phyloP scores from a whole-genome alignment of 2,329 filamentous ascomycete species.

The Cladophialophora immunda region DNA sequence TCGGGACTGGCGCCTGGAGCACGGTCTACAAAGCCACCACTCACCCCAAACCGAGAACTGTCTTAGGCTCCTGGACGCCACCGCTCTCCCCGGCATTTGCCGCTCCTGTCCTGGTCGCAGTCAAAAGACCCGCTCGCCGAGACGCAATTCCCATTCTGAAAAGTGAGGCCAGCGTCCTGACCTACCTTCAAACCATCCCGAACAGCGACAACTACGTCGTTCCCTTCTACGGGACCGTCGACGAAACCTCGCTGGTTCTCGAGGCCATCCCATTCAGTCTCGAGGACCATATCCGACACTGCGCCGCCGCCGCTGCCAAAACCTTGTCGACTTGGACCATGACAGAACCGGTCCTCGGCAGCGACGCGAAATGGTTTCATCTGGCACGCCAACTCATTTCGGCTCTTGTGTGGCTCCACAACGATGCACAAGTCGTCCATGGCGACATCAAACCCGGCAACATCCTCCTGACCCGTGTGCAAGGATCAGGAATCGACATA shows the following conservation, averaged over 20 bases:
- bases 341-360: slow-evolving; percentile 56
- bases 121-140: slow-evolving; percentile 53
- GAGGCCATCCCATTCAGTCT: slow-evolving; percentile 54
- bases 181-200: slow-evolving; percentile 47
- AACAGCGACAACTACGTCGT: slow-evolving; percentile 51
- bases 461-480: slow-evolving; percentile 48
- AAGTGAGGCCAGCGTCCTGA: slow-evolving; percentile 54
- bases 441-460: slow-evolving; percentile 60
- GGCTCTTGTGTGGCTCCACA: slow-evolving; percentile 56
- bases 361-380: slow-evolving; percentile 48
- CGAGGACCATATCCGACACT: slow-evolving; percentile 51
- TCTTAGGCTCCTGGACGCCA: slow-evolving; percentile 45
- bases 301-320: slow-evolving; percentile 41
- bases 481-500: slow-evolving; percentile 11
- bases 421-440: slow-evolving; percentile 52
- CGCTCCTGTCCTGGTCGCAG: slow-evolving; percentile 49
- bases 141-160: slow-evolving; percentile 53
- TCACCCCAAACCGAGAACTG: slow-evolving; percentile 9
- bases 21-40: slow-evolving; percentile 53
- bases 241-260: slow-evolving; percentile 53
- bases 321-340: slow-evolving; percentile 53
- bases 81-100: slow-evolving; percentile 41
- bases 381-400: slow-evolving; percentile 52
- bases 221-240: slow-evolving; percentile 56
- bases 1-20: slow-evolving; percentile 58